Evolutionary conservation across 768 basidiomycete genomes (phyloP).

Genomic region (Crucibulum laeve): DNA sequence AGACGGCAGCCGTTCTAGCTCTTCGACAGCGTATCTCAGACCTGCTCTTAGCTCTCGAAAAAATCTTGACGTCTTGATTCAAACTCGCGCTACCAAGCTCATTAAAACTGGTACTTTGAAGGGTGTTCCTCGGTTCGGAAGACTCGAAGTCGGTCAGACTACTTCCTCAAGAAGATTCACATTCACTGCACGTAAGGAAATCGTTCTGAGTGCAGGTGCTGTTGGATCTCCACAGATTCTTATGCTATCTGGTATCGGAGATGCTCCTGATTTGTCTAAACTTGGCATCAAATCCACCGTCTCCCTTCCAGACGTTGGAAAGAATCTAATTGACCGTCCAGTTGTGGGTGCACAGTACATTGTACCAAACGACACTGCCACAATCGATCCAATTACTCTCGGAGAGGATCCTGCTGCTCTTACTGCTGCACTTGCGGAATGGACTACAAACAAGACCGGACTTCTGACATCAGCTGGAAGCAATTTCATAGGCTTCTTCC

Average conservation of each 20-base stretch:
- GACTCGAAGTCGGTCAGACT: background rate
- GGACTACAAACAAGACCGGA: constrained; percentile 10
- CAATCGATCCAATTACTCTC: constrained; percentile 1
- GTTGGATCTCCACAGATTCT: constrained; percentile 12
- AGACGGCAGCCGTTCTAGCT: background rate
- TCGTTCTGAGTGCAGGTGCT: constrained; percentile 9
- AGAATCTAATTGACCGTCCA: constrained; percentile 22
- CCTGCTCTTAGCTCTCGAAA: background rate
- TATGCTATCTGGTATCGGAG: constrained; percentile 13
- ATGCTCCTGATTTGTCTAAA: constrained; percentile 6
- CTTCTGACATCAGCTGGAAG: constrained; percentile 5
- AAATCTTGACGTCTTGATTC: background rate
- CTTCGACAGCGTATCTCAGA: background rate
- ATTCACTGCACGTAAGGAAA: background rate
- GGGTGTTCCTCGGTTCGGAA: too few species aligned
- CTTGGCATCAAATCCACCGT: constrained; percentile 19
- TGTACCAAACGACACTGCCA: constrained; percentile 12
- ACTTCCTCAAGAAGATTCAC: background rate
- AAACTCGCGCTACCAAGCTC: background rate
- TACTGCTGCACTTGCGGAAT: constrained; percentile 8
- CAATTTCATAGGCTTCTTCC: constrained; percentile 16
- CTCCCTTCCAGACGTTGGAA: constrained; percentile 23
- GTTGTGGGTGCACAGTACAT: constrained; percentile 6
- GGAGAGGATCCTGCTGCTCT: constrained; percentile 2
- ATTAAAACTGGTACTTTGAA: background rate